These are phyloP conservation scores for Solanum stenotomum DNA, from an alignment of 257 asterid species.

Conservation along the genomic window DNA sequence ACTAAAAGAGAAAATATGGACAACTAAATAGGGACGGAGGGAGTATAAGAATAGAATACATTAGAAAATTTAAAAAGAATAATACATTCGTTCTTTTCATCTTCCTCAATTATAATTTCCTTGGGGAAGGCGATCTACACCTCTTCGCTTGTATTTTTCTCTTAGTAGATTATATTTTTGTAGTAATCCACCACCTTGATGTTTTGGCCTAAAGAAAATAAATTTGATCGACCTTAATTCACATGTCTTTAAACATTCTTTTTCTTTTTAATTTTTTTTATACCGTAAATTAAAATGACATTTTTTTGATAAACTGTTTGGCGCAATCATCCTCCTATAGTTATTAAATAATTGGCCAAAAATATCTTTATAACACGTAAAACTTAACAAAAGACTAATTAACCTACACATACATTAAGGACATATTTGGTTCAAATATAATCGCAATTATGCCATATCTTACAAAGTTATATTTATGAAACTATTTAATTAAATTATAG, in stretches of 20 bases:
- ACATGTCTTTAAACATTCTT: neutral
- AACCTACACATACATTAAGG: neutral
- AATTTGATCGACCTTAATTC: neutral
- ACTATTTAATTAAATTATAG: neutral
- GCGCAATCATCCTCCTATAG: neutral
- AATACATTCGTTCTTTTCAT: too few relatives aligned
- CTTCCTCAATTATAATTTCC: too few relatives aligned
- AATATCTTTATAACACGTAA: neutral
- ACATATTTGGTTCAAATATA: neutral
- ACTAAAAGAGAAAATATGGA: too few relatives aligned
- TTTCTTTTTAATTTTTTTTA: too few relatives aligned
- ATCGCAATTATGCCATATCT: neutral
- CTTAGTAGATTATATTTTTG: too few relatives aligned
- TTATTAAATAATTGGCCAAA: neutral
- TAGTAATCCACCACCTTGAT: neutral
- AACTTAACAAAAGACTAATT: neutral
- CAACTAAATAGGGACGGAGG: too few relatives aligned
- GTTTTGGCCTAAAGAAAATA: neutral
- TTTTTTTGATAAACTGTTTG: accelerated
- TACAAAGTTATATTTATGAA: too few relatives aligned
- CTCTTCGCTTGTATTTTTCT: neutral
- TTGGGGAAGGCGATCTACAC: neutral
- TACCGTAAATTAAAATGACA: neutral
- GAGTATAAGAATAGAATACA: neutral
- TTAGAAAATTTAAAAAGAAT: too few relatives aligned